Conservation (phyloP, 2,329 filamentous ascomycete species). For the Penicillium janthinellum region DNA sequence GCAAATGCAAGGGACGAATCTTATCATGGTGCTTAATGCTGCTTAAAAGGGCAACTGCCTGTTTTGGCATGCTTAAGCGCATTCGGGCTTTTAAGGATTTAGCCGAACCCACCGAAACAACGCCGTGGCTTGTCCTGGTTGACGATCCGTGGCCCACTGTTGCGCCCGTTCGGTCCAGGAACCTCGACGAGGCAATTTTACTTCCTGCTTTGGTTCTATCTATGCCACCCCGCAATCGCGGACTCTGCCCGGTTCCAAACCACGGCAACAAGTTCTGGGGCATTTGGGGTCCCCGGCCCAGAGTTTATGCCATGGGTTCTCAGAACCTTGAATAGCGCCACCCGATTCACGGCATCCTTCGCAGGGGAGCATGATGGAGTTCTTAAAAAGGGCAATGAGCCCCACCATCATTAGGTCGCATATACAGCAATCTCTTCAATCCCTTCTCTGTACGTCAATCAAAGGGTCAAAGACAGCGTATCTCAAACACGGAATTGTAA, state of each 20-base stretch:
- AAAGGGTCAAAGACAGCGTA: too few relatives aligned
- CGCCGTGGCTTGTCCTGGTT: neutral
- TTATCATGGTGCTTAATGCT: slow-evolving; percentile 3
- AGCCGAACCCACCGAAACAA: slow-evolving; percentile 7
- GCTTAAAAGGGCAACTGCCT: slow-evolving; percentile 2
- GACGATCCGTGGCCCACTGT: slow-evolving; percentile 11
- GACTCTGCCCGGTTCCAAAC: slow-evolving; percentile 6
- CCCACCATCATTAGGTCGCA: too few relatives aligned
- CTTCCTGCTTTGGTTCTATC: neutral
- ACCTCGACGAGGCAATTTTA: slow-evolving; percentile 11
- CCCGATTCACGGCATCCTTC: neutral
- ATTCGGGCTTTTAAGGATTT: slow-evolving; percentile 9
- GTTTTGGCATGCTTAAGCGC: neutral
- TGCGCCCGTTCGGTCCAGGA: slow-evolving; percentile 1
- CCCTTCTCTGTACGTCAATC: too few relatives aligned
- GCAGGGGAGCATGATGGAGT: too few relatives aligned
- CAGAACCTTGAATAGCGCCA: slow-evolving; percentile 12
- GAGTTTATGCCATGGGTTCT: slow-evolving; percentile 7
- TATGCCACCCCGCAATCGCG: slow-evolving; percentile 16
- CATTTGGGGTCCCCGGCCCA: slow-evolving; percentile 9
- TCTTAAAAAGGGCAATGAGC: too few relatives aligned
- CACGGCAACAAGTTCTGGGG: slow-evolving; percentile 11
- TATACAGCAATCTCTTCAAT: too few relatives aligned
- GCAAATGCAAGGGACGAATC: neutral
- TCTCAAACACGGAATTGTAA: slow-evolving; percentile 2